Evolutionary conservation across 371 early-diverging fungal genomes (phyloP), one percentile per base, ranked within the genome.

Genomic region (Chytridiales sp.): DNA sequence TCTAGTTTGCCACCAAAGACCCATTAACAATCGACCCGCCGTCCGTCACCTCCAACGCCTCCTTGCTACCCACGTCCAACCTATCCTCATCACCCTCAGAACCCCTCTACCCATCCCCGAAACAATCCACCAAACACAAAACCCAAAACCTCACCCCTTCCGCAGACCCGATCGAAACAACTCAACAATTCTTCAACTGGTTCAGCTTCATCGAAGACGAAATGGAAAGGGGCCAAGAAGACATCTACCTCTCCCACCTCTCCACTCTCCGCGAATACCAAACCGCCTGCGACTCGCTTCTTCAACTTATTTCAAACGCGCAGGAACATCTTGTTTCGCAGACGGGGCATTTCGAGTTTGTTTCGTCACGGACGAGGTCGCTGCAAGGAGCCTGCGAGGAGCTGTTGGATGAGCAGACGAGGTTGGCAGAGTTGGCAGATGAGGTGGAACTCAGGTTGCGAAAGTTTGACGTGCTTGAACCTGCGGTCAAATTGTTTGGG

Each of bases 171-270:
- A 85, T 94, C 46, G 88, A 91, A 36, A 93, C 87, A 0, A 79
- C 90, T 0, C 90, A 92, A 32, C 87, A 93, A 68, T 95, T 95
- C 61, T 81, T 93, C 55, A 87, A 89, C 47, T 95, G 95, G 95
- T 93, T 76, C 50, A 38, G 89, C n/a, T 55, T 56, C 0, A 80
- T 89, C 31, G 93, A 94, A 69, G 69, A 79, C 26, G 85, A 87
- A 47, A 88, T 92, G 71, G 93, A 90, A 53, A 81, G 82, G 44
- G 91, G 87, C 53, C 90, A 88, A 62, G 92, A 90, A 63, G 91
- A 91, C 63, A 78, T 85, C 5, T 91, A 91, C 65, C 55, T 73
- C 47, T 42, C 61, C 19, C 63, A 72, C 52, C 51, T 78, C 19
- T 50, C 47, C 19, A 60, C 68, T 4, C 49, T 75, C 49, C 15